Conservation (phyloP, 192 early-diverging fungal genomes). For the Phlyctochytrium bullatum region DNA sequence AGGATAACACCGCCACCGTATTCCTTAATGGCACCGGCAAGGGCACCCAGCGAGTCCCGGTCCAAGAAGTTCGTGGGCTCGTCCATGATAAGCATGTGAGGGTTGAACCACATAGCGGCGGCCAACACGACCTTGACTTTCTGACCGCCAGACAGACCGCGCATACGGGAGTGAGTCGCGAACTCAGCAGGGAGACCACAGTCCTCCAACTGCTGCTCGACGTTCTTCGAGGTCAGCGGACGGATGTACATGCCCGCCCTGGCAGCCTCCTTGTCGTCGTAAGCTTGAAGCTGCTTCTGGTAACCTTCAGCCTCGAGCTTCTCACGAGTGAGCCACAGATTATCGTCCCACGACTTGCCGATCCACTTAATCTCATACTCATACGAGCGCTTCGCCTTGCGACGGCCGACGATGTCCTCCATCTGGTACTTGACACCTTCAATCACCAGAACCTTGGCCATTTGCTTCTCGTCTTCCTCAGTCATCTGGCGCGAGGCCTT, state of each 20-base stretch:
- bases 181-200: slow-evolving; percentile 76
- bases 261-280: slow-evolving; percentile 77
- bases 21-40: slow-evolving; percentile 71
- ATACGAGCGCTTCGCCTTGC: slow-evolving; percentile 75
- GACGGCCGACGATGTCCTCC: slow-evolving; percentile 64
- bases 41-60: slow-evolving; percentile 72
- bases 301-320: slow-evolving; percentile 55
- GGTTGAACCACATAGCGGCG: slow-evolving; percentile 82
- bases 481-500: slow-evolving; percentile 68
- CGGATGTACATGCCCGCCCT: slow-evolving; percentile 68
- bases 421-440: slow-evolving; percentile 62
- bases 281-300: slow-evolving; percentile 71
- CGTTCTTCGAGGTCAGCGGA: slow-evolving; percentile 63
- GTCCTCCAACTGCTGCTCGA: slow-evolving; percentile 71
- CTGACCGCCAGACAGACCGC: slow-evolving; percentile 77
- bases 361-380: slow-evolving; percentile 82
- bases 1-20: slow-evolving; percentile 81
- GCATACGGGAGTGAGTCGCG: slow-evolving; percentile 72
- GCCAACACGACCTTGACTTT: slow-evolving; percentile 86
- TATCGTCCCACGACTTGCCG: slow-evolving; percentile 59
- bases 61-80: slow-evolving; percentile 75
- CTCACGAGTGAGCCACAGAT: slow-evolving; percentile 70
- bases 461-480: slow-evolving; percentile 56
- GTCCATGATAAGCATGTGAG: slow-evolving; percentile 80
- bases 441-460: slow-evolving; percentile 37